phyloP scores from a whole-genome alignment of 2,329 filamentous ascomycete genomes.

The Microascus cirrosus region DNA sequence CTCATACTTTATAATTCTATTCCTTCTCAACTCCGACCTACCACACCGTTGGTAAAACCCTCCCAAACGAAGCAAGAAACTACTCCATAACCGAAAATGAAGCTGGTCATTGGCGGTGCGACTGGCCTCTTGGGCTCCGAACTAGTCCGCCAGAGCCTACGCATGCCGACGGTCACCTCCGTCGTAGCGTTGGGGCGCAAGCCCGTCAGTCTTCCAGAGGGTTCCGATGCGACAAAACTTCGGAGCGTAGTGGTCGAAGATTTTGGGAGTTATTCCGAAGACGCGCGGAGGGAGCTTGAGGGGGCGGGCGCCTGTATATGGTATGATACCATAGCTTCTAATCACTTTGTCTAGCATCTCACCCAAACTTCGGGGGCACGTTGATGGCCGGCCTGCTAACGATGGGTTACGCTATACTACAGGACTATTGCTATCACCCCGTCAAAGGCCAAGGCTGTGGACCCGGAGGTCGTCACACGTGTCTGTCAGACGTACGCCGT shows the following conservation, averaged over 20 bases:
- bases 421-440: constrained; percentile 32
- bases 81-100: constrained; percentile 22
- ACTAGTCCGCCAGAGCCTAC: constrained; percentile 29
- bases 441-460: constrained; percentile 14
- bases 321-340: constrained; percentile 11
- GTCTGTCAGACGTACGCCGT: constrained; percentile 25
- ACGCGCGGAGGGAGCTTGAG: constrained; percentile 23
- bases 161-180: constrained; percentile 21
- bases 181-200: constrained; percentile 29
- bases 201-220: constrained; percentile 16
- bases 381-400: no score
- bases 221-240: constrained; percentile 21
- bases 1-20: background rate
- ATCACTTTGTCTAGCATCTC: no score
- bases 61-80: background rate
- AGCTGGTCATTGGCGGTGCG: constrained; percentile 28
- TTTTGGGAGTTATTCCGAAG: constrained; percentile 27
- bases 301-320: constrained; percentile 31
- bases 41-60: background rate
- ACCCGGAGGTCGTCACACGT: constrained; percentile 22
- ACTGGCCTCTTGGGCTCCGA: constrained; percentile 30
- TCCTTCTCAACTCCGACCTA: background rate
- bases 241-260: constrained; percentile 25
- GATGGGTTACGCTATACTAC: background rate
- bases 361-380: no score